These are phyloP conservation scores for Pezizomycotina sp. DNA, from an alignment of 2,329 filamentous ascomycete species.

Conservation along the genomic window DNA sequence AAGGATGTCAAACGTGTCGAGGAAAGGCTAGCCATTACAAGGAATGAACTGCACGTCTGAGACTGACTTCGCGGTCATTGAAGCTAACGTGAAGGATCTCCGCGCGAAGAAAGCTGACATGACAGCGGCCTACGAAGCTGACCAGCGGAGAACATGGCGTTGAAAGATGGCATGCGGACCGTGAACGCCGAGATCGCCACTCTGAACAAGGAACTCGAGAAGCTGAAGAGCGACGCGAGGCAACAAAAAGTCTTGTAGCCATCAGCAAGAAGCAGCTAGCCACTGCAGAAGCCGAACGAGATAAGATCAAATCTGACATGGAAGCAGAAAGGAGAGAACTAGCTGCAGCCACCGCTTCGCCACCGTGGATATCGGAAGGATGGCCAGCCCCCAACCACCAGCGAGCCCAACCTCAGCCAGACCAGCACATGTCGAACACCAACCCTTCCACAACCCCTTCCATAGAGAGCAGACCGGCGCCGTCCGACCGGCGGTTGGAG, in stretches of 20 bases:
- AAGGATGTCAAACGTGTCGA: conserved; percentile 71
- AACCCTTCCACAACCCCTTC: conserved; percentile 54
- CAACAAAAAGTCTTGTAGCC: conserved; percentile 88
- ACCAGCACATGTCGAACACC: conserved; percentile 31
- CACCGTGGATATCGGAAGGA: conserved; percentile 29
- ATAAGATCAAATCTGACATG: conserved; percentile 69
- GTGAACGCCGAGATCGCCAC: conserved; percentile 69
- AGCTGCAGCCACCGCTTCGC: too few species aligned
- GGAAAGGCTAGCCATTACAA: conserved; percentile 59
- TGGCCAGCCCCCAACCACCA: conserved; percentile 54
- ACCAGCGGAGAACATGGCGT: conserved; percentile 69
- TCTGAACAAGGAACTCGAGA: conserved; percentile 80
- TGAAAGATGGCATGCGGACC: conserved; percentile 76
- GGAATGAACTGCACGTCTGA: conserved; percentile 70
- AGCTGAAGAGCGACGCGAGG: conserved; percentile 75
- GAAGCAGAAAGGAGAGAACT: conserved; percentile 45
- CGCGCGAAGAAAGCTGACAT: conserved; percentile 68
- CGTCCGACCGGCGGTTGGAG: conserved; percentile 22
- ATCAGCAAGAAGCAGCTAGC: conserved; percentile 97
- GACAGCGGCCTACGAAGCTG: conserved; percentile 55
- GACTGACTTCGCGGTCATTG: conserved; percentile 70
- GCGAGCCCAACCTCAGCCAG: conserved; percentile 24
- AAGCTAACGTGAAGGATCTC: conserved; percentile 64
- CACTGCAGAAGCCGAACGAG: conserved; percentile 74
- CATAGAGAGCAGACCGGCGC: conserved; percentile 48